Percentiles rank a stretch among this genome's conserved stretches.
phyloP scores from a whole-genome alignment of 768 basidiomycete genomes.

The Serpula lacrymans region DNA sequence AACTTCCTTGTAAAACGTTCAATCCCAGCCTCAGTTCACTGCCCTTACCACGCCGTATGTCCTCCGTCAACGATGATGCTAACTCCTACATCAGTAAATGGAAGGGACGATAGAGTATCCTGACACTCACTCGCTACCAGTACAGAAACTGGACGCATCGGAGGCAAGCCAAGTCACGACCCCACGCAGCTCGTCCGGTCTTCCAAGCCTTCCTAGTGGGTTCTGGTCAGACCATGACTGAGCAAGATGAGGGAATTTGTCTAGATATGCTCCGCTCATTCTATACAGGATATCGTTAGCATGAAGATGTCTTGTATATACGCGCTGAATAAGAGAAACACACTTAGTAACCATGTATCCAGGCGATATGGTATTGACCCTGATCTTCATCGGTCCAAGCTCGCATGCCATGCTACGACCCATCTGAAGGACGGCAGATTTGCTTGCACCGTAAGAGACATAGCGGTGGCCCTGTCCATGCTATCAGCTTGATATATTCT shows the following conservation, averaged over 20 bases:
- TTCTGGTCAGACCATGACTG: conserved; percentile 62
- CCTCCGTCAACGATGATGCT: conserved; percentile 10
- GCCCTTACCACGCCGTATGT: conserved; percentile 7
- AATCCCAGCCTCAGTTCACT: no score
- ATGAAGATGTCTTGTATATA: conserved; percentile 3
- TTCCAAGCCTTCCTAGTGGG: conserved; percentile 21
- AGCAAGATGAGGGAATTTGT: conserved; percentile 51
- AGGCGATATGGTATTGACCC: conserved; percentile 65
- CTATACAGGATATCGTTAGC: conserved; percentile 23
- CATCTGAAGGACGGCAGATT: conserved; percentile 70
- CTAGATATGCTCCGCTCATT: conserved; percentile 64
- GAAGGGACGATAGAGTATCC: not conserved
- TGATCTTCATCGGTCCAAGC: conserved; percentile 57
- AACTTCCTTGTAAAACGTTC: no score
- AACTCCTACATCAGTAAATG: not conserved
- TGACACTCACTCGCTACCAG: conserved; percentile 19
- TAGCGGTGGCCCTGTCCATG: conserved; percentile 60
- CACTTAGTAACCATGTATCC: conserved; percentile 65
- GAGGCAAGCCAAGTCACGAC: conserved; percentile 19
- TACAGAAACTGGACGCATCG: conserved; percentile 21
- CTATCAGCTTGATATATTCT: not conserved
- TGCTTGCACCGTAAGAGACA: conserved; percentile 66
- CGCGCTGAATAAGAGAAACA: no score
- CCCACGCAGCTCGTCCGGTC: conserved; percentile 22
- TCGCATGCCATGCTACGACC: conserved; percentile 71